A percentile compares a stretch with the other conserved stretches of the same genome.
Conservation (phyloP, 176 grass and related monocot genomes). For the Cenchrus purpureus region DNA sequence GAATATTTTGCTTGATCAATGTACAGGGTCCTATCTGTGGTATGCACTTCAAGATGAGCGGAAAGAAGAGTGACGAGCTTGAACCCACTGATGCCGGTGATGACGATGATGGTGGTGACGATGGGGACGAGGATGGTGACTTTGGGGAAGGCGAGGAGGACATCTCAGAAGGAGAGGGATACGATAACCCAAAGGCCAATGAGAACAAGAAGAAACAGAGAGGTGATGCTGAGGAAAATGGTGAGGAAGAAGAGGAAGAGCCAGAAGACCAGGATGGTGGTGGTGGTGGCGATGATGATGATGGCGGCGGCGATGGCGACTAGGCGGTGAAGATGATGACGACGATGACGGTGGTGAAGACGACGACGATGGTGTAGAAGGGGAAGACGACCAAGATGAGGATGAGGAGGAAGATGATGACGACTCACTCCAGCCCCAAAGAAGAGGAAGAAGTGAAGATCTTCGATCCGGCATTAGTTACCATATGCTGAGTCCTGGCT, state of each 20-base stretch:
- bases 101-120: constrained; percentile 47
- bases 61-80: constrained; percentile 33
- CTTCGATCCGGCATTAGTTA: constrained; percentile 43
- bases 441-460: constrained; percentile 84
- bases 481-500: constrained; percentile 38
- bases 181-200: constrained; percentile 59
- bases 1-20: constrained; percentile 24
- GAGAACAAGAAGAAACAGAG: constrained; percentile 57
- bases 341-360: constrained; percentile 41
- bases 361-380: constrained; percentile 32
- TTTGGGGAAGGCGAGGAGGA: constrained; percentile 66
- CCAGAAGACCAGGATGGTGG: constrained; percentile 50
- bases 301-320: constrained; percentile 4
- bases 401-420: constrained; percentile 66
- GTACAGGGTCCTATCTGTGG: constrained; percentile 40
- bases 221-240: constrained; percentile 60
- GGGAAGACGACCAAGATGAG: constrained; percentile 46
- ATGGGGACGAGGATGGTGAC: constrained; percentile 50
- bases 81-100: constrained; percentile 64
- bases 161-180: constrained; percentile 61
- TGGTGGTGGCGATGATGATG: constrained; percentile 10
- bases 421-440: constrained; percentile 72
- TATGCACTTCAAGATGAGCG: constrained; percentile 43
- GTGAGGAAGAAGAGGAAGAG: constrained; percentile 65
- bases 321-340: constrained; percentile 7